Conservation (phyloP, 441 rosid genomes). For the Erodium texanum region DNA sequence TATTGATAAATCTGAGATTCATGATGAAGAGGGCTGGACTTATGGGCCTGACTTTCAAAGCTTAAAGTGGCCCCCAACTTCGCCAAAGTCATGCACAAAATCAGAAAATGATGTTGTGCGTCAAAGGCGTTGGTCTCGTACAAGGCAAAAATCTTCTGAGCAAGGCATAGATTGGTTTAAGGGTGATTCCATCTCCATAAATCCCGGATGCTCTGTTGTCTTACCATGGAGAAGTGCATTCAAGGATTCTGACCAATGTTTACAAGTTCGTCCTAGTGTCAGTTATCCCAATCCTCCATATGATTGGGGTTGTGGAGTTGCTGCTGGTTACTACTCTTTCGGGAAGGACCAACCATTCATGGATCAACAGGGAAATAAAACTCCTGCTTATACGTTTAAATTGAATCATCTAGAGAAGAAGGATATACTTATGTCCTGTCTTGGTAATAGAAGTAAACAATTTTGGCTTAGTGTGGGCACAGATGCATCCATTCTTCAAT, state of each 20-base stretch:
- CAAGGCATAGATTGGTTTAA: constrained; percentile 21
- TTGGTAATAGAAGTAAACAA: constrained; percentile 15
- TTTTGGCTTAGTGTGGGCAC: constrained; percentile 24
- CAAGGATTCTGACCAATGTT: constrained; percentile 53
- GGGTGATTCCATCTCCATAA: constrained; percentile 30
- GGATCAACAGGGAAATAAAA: constrained; percentile 16
- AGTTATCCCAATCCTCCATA: constrained; percentile 41
- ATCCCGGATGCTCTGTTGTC: constrained; percentile 62
- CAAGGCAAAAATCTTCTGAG: constrained; percentile 29
- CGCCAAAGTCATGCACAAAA: constrained; percentile 29
- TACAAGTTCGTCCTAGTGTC: constrained; percentile 62
- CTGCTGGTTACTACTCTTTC: constrained; percentile 47
- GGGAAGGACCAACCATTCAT: constrained; percentile 56
- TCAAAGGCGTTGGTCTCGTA: constrained; percentile 55
- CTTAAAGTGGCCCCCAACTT: constrained; percentile 50
- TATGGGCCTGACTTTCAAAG: constrained; percentile 48
- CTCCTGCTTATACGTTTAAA: constrained; percentile 9
- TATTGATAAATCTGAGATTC: constrained; percentile 42
- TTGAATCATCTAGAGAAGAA: constrained; percentile 21
- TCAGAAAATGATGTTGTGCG: constrained; percentile 40
- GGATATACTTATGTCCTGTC: constrained; percentile 18
- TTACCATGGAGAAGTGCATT: constrained; percentile 84
- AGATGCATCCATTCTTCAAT: constrained; percentile 19
- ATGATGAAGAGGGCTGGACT: constrained; percentile 60
- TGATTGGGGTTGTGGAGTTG: constrained; percentile 66